Evolutionary conservation across 495 filamentous ascomycete genomes (phyloP).

Genomic region (Podospora conica): DNA sequence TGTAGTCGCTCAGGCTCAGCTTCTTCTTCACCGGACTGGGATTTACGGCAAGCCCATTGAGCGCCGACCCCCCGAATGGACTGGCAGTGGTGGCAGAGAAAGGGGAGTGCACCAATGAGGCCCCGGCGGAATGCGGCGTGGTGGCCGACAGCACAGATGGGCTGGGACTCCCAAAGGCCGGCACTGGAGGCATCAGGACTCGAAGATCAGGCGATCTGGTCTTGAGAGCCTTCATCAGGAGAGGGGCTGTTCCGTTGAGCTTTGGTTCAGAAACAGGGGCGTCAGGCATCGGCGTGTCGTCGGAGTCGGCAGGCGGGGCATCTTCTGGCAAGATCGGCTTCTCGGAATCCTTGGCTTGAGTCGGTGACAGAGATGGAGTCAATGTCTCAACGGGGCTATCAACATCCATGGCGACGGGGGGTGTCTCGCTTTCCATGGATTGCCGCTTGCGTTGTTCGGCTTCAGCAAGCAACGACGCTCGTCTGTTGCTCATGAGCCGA

Average conservation of each 20-base stretch:
- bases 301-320: slow-evolving; percentile 9
- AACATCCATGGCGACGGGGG: slow-evolving; percentile 29
- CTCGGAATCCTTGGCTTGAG: slow-evolving; percentile 15
- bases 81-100: slow-evolving; percentile 34
- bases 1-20: slow-evolving; percentile 68
- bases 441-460: slow-evolving; percentile 24
- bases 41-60: slow-evolving; percentile 40
- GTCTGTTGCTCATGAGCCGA: slow-evolving; percentile 42
- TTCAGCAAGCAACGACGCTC: slow-evolving; percentile 34
- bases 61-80: slow-evolving; percentile 38
- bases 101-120: slow-evolving; percentile 48
- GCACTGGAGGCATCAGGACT: slow-evolving; percentile 46
- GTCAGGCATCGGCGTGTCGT: slow-evolving; percentile 23
- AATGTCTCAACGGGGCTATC: slow-evolving; percentile 25
- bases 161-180: slow-evolving; percentile 29
- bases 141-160: slow-evolving; percentile 25
- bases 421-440: slow-evolving; percentile 13
- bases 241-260: slow-evolving; percentile 7
- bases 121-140: slow-evolving; percentile 40
- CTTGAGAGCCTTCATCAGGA: slow-evolving; percentile 21
- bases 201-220: slow-evolving; percentile 41
- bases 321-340: neutral
- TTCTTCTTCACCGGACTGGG: slow-evolving; percentile 65
- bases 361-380: slow-evolving; percentile 13
- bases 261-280: slow-evolving; percentile 17